Evolutionary conservation across 148 eudicot species (phyloP).

Genomic region (Rhododendron molle): DNA sequence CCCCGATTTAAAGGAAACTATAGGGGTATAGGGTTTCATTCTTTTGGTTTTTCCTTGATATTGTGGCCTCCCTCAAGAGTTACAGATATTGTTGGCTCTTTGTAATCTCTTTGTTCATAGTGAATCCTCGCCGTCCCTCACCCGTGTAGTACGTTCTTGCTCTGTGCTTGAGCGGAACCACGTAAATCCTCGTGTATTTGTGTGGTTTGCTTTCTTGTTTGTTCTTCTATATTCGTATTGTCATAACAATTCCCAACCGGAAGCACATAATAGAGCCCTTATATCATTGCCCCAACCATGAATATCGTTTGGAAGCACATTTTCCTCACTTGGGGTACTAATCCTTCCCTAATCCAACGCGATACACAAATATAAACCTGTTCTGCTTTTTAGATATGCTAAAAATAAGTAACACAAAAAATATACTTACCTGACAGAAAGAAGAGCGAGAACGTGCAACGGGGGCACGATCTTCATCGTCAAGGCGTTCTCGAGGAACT

Average conservation of each 20-base stretch:
- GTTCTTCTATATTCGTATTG: neutral
- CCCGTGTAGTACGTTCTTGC: neutral
- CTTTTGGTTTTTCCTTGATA: neutral
- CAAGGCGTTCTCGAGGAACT: conserved; percentile 61
- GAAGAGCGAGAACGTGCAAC: conserved; percentile 47
- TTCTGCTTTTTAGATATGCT: neutral
- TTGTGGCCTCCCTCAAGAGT: neutral
- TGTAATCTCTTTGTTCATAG: neutral
- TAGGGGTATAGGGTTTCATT: neutral
- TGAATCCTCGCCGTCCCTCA: neutral
- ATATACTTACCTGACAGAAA: conserved; percentile 46
- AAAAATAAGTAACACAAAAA: neutral
- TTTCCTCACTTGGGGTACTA: neutral
- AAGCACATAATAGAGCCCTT: neutral
- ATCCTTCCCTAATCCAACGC: neutral
- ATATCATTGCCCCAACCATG: neutral
- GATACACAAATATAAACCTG: neutral
- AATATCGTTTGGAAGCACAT: neutral
- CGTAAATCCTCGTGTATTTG: too few species aligned
- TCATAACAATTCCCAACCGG: neutral
- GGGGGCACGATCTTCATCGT: conserved; percentile 43
- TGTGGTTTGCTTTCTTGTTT: neutral
- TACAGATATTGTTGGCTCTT: neutral
- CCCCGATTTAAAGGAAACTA: neutral
- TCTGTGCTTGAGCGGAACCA: neutral